phyloP scores from a whole-genome alignment of 805 yeast genomes.

The Candida mattraensis region DNA sequence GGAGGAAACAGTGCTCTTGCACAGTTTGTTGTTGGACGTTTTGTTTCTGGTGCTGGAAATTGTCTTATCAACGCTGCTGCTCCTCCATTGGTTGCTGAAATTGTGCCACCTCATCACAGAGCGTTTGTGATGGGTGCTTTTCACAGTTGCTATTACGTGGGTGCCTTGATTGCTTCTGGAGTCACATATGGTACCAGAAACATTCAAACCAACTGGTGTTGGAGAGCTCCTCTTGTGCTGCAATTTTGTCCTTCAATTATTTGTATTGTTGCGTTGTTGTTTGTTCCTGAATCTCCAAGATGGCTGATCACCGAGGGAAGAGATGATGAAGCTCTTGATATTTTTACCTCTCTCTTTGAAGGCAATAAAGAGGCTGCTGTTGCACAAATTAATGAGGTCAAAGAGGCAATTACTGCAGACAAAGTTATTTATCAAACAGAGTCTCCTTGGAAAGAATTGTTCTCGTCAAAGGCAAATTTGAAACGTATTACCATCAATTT shows the following conservation, averaged over 20 bases:
- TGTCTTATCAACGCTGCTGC: constrained; percentile 41
- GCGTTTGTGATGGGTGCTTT: constrained; percentile 40
- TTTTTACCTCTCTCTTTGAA: constrained; percentile 34
- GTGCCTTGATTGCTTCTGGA: constrained; percentile 45
- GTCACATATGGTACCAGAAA: constrained; percentile 42
- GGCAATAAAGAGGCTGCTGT: constrained; percentile 34
- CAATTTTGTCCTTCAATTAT: constrained; percentile 31
- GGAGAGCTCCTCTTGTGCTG: constrained; percentile 53
- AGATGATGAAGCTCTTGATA: constrained; percentile 31
- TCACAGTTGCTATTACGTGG: constrained; percentile 47
- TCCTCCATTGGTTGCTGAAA: constrained; percentile 48
- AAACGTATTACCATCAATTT: constrained; percentile 17
- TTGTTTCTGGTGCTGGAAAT: constrained; percentile 46
- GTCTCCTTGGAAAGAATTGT: constrained; percentile 25
- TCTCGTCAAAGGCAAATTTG: constrained; percentile 38
- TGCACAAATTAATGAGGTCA: constrained; percentile 29
- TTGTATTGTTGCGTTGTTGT: constrained; percentile 4
- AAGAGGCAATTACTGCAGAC: constrained; percentile 21
- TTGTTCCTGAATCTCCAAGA: constrained; percentile 44
- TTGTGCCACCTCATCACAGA: constrained; percentile 45
- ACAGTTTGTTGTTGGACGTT: constrained; percentile 41
- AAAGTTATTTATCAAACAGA: constrained; percentile 26
- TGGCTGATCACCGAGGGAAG: constrained; percentile 35
- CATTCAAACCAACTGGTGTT: constrained; percentile 40
- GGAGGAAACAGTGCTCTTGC: constrained; percentile 31